phyloP scores from a whole-genome alignment of 176 grass and related monocot species.

The Puya raimondii region DNA sequence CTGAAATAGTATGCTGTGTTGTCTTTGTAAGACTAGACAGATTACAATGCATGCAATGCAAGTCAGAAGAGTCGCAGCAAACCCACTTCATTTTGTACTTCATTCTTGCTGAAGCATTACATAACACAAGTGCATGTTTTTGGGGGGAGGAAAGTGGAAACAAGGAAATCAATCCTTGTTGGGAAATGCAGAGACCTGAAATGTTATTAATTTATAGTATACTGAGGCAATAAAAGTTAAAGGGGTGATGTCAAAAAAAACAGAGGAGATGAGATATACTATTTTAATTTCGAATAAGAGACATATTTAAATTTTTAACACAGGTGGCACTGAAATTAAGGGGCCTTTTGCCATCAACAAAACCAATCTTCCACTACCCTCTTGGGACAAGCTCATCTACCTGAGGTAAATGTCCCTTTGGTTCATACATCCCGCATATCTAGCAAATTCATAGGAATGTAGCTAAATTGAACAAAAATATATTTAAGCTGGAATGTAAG shows the following conservation, averaged over 20 bases:
- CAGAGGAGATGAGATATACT: background rate
- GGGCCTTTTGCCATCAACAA: background rate
- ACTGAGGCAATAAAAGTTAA: background rate
- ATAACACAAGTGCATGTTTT: too few relatives aligned
- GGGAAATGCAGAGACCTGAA: too few relatives aligned
- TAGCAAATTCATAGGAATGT: background rate
- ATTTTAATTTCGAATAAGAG: background rate
- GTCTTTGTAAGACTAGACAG: too few relatives aligned
- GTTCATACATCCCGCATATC: background rate
- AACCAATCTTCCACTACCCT: background rate
- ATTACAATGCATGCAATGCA: too few relatives aligned
- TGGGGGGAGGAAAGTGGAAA: too few relatives aligned
- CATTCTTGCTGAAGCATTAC: too few relatives aligned
- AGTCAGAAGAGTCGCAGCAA: too few relatives aligned
- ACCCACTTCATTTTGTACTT: too few relatives aligned
- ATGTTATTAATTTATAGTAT: too few relatives aligned
- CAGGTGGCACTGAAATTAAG: conserved; percentile 15
- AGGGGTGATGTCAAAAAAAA: background rate
- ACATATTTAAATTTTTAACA: background rate
- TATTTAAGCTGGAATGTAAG: background rate
- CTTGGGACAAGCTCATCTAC: background rate
- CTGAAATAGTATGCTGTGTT: too few relatives aligned
- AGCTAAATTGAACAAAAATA: background rate
- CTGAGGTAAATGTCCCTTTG: conserved; percentile 8
- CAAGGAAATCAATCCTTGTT: too few relatives aligned